phyloP scores from a whole-genome alignment of 495 filamentous ascomycete species.

The Eremomyces bilateralis region DNA sequence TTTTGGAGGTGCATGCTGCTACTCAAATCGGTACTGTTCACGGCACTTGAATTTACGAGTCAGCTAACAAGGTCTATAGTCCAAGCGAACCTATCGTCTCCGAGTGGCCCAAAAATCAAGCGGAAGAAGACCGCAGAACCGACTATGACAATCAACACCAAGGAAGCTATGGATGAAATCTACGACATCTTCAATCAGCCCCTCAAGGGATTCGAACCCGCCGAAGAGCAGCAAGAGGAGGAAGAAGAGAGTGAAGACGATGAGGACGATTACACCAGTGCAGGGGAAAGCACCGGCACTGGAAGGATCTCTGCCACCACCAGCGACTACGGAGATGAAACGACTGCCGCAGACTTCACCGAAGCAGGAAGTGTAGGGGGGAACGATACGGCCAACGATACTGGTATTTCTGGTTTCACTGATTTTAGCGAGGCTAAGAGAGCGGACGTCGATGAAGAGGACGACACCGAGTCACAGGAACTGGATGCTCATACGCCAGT shows the following conservation, averaged over 20 bases:
- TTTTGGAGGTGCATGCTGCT: slow-evolving; percentile 34
- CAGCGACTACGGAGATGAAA: slow-evolving; percentile 40
- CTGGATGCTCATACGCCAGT: neutral
- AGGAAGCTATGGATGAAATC: slow-evolving; percentile 87
- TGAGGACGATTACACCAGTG: slow-evolving; percentile 59
- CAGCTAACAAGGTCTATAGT: slow-evolving; percentile 31
- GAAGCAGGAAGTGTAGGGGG: slow-evolving; percentile 22
- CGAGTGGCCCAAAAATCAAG: slow-evolving; percentile 51
- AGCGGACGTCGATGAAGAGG: slow-evolving; percentile 24
- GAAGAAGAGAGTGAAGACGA: slow-evolving; percentile 32
- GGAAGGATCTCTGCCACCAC: slow-evolving; percentile 35
- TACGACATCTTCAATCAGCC: slow-evolving; percentile 94
- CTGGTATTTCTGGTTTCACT: slow-evolving; percentile 63
- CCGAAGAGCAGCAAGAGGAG: slow-evolving; percentile 21
- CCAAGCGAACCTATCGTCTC: slow-evolving; percentile 80
- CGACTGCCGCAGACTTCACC: slow-evolving; percentile 30
- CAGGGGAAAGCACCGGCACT: slow-evolving; percentile 61
- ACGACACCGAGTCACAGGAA: slow-evolving; percentile 5
- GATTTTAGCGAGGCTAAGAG: slow-evolving; percentile 60
- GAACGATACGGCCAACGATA: slow-evolving; percentile 17
- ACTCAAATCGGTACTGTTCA: slow-evolving; percentile 49
- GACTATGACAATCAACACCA: slow-evolving; percentile 97
- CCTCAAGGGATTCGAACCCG: slow-evolving; percentile 30
- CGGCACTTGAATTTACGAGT: too few relatives aligned
- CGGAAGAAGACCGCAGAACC: slow-evolving; percentile 58